Base-by-base conservation (phyloP, 2,329 filamentous ascomycete species). In the Cordyceps cateniannulata region DNA sequence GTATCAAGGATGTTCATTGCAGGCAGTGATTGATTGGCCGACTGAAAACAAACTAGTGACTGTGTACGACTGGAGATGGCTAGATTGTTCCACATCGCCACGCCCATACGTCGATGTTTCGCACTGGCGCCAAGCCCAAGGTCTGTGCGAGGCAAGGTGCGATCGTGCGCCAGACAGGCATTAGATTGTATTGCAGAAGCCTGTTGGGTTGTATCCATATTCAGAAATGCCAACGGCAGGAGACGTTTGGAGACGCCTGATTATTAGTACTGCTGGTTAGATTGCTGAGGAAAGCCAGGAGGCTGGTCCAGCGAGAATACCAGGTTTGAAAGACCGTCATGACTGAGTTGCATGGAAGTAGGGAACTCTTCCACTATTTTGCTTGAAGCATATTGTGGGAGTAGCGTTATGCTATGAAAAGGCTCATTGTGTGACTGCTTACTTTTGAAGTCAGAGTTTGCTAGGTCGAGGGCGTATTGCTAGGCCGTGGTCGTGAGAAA, bases 61-160 rank as follows among this genome's bases (percentile, higher is more conserved):
- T 29, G 20, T 32, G n/a, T 45, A 38, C 9, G 53, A 56, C 42
- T 38, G 16, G 9, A 42, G n/a, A 48, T 44, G 56, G 56, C 49
- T 52, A 59, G 56, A 35, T 52, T 40, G 48, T 44, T 52, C 56
- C 56, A 59, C 47, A 35, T 20, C 2, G 48, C 25, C 56, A 35
- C 32, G 32, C 32, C 32, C 10, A 12, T 35, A 35, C 32, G 55
- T 22, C 50, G 55, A 50, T 58, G 35, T 38, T 50, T 29, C 50
- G 51, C 22, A 10, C 44, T 47, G 44, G 29, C 47, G 38, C 45
- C 55, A 49, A 50, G 55, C 49, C 45, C n/a, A 29, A 51, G 47
- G 56, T 59, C 56, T 59, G 56, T 59, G 56, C 47, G 56, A 59
- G 24, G 47, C 9, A n/a, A 58, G 29, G 45, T 58, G 56, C 56